Evolutionary conservation across 148 eudicot genomes (phyloP).

Genomic region (Euryodendron excelsum): DNA sequence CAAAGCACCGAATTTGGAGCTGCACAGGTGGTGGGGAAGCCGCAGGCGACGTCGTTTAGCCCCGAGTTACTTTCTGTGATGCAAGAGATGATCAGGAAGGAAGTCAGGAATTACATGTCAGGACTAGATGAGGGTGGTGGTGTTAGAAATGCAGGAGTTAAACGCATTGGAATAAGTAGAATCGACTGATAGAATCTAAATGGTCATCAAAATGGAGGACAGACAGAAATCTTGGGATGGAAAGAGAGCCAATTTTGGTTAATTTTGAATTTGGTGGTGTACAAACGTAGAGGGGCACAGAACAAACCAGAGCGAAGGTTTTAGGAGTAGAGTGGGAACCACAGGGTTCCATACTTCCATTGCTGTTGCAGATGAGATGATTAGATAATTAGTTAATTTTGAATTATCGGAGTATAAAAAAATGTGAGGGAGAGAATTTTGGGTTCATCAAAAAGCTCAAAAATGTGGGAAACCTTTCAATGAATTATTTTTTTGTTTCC

Average conservation of each 20-base stretch:
- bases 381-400: too few relatives aligned
- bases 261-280: neutral
- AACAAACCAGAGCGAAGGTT: neutral
- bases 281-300: neutral
- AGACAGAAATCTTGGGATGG: neutral
- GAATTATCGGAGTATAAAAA: too few relatives aligned
- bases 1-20: neutral
- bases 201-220: neutral
- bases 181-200: neutral
- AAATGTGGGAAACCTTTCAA: too few relatives aligned
- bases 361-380: too few relatives aligned
- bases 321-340: neutral
- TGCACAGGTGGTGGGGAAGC: neutral
- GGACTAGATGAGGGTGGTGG: slow-evolving; percentile 17
- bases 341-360: neutral
- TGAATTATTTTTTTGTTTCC: too few relatives aligned
- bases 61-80: slow-evolving; percentile 45
- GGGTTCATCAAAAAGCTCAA: too few relatives aligned
- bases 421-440: too few relatives aligned
- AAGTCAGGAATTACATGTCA: slow-evolving; percentile 49
- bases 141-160: slow-evolving; percentile 28
- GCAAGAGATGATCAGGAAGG: slow-evolving; percentile 60
- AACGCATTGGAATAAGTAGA: slow-evolving; percentile 24
- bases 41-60: slow-evolving; percentile 30
- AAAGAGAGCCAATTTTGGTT: neutral